Evolutionary conservation across 208 protist species (phyloP).

Genomic region (Trypanosoma cruzi): DNA sequence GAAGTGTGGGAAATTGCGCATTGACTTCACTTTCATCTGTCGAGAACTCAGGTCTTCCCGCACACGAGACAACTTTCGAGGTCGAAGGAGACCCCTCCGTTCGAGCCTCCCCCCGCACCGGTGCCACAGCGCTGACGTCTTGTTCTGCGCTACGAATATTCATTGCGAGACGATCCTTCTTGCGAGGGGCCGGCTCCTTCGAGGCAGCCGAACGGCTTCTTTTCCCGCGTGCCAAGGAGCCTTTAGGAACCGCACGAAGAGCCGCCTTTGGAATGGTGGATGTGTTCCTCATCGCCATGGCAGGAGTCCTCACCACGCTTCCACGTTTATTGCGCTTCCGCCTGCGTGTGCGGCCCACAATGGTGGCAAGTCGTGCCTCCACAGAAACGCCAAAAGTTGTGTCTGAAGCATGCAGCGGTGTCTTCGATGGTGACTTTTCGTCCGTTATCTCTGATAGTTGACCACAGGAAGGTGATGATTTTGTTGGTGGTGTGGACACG

Average conservation of each 20-base stretch:
- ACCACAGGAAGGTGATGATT: background rate
- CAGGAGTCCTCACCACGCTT: background rate
- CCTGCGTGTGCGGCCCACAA: constrained; percentile 21
- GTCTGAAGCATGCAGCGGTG: background rate
- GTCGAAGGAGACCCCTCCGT: background rate
- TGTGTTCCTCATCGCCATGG: background rate
- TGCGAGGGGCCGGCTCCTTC: background rate
- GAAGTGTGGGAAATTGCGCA: background rate
- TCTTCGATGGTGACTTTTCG: background rate
- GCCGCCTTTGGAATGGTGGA: background rate
- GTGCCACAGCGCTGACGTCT: background rate
- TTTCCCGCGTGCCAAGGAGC: constrained; percentile 27
- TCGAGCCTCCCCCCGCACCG: background rate
- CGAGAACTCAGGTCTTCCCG: background rate
- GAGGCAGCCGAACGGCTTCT: constrained; percentile 5
- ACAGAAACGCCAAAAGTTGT: background rate
- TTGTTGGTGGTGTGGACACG: background rate
- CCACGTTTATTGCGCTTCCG: constrained; percentile 19
- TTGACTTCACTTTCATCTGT: background rate
- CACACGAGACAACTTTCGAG: background rate
- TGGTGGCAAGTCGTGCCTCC: background rate
- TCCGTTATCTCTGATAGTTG: background rate
- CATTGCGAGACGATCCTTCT: background rate
- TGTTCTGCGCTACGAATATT: background rate
- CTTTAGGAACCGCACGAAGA: constrained; percentile 18